Base-by-base conservation (phyloP, 108 stramenopile genomes). In the Fragilaria crotonensis region DNA sequence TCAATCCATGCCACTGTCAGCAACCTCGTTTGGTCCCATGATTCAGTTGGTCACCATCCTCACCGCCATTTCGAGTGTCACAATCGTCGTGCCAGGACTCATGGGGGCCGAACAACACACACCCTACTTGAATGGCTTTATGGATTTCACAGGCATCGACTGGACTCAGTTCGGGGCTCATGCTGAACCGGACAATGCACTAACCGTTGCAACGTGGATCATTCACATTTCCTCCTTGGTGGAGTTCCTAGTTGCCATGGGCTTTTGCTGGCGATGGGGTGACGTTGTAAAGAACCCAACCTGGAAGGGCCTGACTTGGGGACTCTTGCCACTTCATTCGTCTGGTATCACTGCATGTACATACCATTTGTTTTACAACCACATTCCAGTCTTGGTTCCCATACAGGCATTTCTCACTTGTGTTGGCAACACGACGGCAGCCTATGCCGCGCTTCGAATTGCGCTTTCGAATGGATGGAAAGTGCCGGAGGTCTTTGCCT, bases 221-320 rank as follows among this genome's bases (percentile, higher is more conserved):
- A 90, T 96, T 26, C 95, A 96, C 73, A 66, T 87, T 30, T 81
- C 89, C 1, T 84, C 82, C 29, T 56, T 96, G 5, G 76, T 96
- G 5, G 95, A 94, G 55, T 94, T 87, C 48, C 62, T 96, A 18
- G 90, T 87, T 4, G 91, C 90, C 32, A 96, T 96, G 95, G 88
- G 88, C 36, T 85, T 89, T 46, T 73, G 72, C 41, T 90, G 93
- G 89, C 57, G 81, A 33, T 87, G 80, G 83, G 83, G 78, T 23
- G 85, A 84, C 21, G 67, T 83, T 22, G 64, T 75, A 0, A 52
- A 60, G 28, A 94, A 89, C 62, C 56, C 71, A 31, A 73, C 70
- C 32, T 96, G 95, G 95, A 93, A 90, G 56, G 91, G 93, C 2
- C 29, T 96, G 56, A 93, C 93, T 0, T 96, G 93, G 93, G 95